These are phyloP conservation scores for Cryphonectria radicalis DNA, from an alignment of 2,329 filamentous ascomycete species.

Conservation along the genomic window DNA sequence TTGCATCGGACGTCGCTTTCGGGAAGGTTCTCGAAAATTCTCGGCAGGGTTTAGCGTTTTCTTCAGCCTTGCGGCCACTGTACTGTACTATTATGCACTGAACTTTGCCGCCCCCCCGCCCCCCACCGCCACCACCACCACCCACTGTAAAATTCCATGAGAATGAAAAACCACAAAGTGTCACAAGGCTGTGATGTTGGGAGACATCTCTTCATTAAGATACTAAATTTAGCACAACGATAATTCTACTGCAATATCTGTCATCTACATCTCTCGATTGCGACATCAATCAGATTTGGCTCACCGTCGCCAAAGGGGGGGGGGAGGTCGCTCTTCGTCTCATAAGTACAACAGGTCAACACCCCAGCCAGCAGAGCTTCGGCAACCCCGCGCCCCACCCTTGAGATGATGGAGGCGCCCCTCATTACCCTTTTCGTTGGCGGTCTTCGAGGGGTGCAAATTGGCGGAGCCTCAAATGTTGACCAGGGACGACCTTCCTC, in stretches of 20 bases:
- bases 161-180: neutral
- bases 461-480: constrained; percentile 15
- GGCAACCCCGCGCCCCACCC: constrained; percentile 22
- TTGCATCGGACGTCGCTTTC: constrained; percentile 29
- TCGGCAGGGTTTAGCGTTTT: constrained; percentile 35
- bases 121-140: neutral
- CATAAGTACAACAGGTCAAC: neutral
- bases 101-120: neutral
- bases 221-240: neutral
- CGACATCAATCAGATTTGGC: neutral
- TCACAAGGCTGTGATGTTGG: neutral
- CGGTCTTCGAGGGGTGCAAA: constrained; percentile 8
- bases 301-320: constrained; percentile 4
- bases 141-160: neutral
- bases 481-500: neutral
- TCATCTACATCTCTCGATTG: neutral
- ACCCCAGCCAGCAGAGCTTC: constrained; percentile 15
- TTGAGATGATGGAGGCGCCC: constrained; percentile 10
- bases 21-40: constrained; percentile 44
- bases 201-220: no score
- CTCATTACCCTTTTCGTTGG: constrained; percentile 8
- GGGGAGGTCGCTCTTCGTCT: neutral
- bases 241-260: neutral
- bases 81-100: neutral
- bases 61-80: constrained; percentile 10